phyloP scores from a whole-genome alignment of 805 yeast genomes.

The Scheffersomyces ergatensis region DNA sequence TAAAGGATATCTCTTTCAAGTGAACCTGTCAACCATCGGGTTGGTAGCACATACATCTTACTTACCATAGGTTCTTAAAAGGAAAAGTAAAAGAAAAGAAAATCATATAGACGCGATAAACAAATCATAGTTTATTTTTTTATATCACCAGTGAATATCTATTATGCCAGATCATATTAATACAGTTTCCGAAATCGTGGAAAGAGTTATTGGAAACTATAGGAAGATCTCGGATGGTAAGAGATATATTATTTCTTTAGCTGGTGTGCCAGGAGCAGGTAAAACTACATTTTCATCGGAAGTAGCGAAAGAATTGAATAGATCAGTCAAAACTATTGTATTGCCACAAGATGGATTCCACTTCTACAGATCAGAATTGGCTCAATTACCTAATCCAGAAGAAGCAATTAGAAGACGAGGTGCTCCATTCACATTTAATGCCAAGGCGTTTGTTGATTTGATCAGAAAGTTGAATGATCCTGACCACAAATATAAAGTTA shows the following conservation, averaged over 20 bases:
- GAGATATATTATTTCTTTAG: slow-evolving; percentile 47
- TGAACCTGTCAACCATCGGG: slow-evolving; percentile 8
- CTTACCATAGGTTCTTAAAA: neutral
- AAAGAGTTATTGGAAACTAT: neutral
- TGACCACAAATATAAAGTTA: slow-evolving; percentile 20
- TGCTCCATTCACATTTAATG: slow-evolving; percentile 83
- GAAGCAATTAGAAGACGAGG: slow-evolving; percentile 70
- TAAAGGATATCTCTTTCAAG: slow-evolving; percentile 8
- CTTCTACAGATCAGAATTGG: slow-evolving; percentile 28
- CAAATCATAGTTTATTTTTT: too few species aligned
- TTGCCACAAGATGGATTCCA: slow-evolving; percentile 44
- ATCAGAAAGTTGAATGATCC: slow-evolving; percentile 16
- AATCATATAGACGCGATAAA: neutral
- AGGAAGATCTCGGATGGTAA: neutral
- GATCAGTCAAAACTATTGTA: slow-evolving; percentile 14
- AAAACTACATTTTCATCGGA: slow-evolving; percentile 63
- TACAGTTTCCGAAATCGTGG: neutral
- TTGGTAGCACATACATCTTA: slow-evolving; percentile 4
- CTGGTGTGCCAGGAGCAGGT: slow-evolving; percentile 86
- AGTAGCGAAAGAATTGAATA: slow-evolving; percentile 31
- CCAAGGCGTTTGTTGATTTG: slow-evolving; percentile 29
- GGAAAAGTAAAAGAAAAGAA: neutral
- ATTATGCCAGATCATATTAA: too few species aligned
- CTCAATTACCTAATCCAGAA: slow-evolving; percentile 48
- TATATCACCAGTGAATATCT: too few species aligned